These are phyloP conservation scores for Trichosanthes truncata DNA, from an alignment of 306 rosid species.

Conservation along the genomic window DNA sequence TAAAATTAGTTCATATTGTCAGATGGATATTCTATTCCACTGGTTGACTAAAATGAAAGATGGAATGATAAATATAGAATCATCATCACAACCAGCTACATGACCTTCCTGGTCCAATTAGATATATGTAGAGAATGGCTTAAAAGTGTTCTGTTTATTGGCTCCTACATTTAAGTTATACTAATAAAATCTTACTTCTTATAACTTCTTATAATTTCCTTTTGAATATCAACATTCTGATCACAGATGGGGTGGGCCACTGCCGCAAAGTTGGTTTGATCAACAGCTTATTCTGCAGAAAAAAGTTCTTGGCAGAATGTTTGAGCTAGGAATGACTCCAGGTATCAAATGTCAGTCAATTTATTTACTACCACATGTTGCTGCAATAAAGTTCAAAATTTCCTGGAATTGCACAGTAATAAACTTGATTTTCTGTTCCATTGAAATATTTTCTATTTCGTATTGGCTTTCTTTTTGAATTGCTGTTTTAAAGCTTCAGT, in stretches of 20 bases:
- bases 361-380: neutral
- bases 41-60: neutral
- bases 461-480: neutral
- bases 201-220: neutral
- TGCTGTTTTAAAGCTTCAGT: neutral
- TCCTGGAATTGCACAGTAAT: neutral
- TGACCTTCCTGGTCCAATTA: neutral
- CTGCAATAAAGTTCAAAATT: neutral
- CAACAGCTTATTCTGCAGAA: constrained; percentile 72
- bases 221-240: neutral
- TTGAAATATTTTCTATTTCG: neutral
- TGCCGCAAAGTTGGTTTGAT: constrained; percentile 84
- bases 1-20: neutral
- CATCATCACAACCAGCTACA: neutral
- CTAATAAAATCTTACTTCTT: neutral
- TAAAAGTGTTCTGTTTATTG: neutral
- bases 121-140: neutral
- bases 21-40: neutral
- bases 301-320: constrained; percentile 64
- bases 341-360: constrained; percentile 26
- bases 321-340: constrained; percentile 92
- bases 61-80: no score
- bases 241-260: constrained; percentile 89
- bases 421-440: neutral
- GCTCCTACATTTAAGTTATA: neutral